Base-by-base conservation (phyloP, 1,284 basidiomycete species). In the Phaffia rhodozyma region DNA sequence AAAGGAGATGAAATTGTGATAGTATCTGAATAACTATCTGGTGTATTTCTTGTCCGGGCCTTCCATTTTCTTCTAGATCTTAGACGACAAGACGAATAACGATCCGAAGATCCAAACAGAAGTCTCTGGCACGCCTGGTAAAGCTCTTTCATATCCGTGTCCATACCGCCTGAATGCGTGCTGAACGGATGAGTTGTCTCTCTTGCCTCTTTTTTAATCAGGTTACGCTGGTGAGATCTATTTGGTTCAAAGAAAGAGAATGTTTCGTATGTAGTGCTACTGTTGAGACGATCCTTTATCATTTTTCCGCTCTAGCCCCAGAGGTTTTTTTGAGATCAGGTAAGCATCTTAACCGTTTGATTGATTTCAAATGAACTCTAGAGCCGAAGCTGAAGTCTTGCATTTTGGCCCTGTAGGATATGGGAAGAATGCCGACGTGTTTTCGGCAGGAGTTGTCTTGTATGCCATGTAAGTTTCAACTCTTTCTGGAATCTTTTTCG, bases 401-500 rank as follows among this genome's bases (percentile, higher is more conserved):
- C 13, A 16, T 43, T 9, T 16, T 16, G 38, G 23, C 32, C 32
- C 21, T 18, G 6, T 25, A 60, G 61, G 62, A 1, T 65, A 65
- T 32, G 63, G 63, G 13, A 65, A 65, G 54, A 65, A 65, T 27
- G 50, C 57, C 16, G 63, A 65, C 25, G 55, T 54, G 21, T 65
- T 65, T 38, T 60, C 57, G 1, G 29, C 54, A 55, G 38, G 38
- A 2, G 38, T 43, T 16, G 38, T 43, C 13, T 16, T 43, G 38
- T 43, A 43, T 43, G 38, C 38, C 13, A 43, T 43, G 38, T 43
- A 43, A 16, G 38, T 43, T 16, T 16, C 2, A 5, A 16, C 38
- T 43, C 38, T 43, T 43, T 16, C 38, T 43, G 13, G 2, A 43
- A 43, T 43, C 13, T n/a, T 16, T 11, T 43, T 11, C 2, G 38